Percentiles rank a stretch among this genome's conserved stretches.
Conservation (phyloP, 73 alveolate genomes). For the Symbiodinium natans region DNA sequence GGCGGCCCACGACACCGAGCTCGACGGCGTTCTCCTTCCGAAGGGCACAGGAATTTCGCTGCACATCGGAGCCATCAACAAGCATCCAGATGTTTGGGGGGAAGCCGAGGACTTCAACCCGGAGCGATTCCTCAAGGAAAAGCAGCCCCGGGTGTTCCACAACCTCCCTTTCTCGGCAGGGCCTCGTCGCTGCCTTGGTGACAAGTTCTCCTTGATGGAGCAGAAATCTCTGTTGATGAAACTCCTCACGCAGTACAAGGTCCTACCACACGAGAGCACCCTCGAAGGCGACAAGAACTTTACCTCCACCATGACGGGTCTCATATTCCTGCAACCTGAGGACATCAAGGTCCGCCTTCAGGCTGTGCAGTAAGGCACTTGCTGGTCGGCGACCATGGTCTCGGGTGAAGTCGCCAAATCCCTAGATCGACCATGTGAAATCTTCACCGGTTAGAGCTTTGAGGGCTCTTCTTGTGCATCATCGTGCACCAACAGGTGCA, state of each 20-base stretch:
- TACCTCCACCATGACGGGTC: not conserved
- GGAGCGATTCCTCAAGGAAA: conserved; percentile 62
- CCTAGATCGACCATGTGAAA: not conserved
- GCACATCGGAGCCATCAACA: conserved; percentile 72
- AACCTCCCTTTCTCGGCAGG: conserved; percentile 75
- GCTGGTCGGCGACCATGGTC: not conserved
- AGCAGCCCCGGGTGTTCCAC: conserved; percentile 71
- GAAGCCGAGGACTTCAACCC: conserved; percentile 48
- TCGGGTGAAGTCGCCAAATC: not conserved
- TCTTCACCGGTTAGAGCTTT: not conserved
- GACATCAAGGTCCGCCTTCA: not conserved
- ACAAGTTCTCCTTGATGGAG: conserved; percentile 87
- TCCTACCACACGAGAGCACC: not conserved
- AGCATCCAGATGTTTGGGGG: conserved; percentile 79
- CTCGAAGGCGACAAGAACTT: not conserved
- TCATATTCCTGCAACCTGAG: not conserved
- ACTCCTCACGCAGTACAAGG: not conserved
- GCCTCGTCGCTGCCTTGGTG: conserved; percentile 90
- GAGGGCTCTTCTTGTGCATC: not conserved
- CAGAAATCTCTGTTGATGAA: conserved; percentile 54
- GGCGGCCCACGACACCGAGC: conserved; percentile 59
- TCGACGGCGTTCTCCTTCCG: conserved; percentile 36
- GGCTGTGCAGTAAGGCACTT: not conserved
- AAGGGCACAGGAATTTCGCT: conserved; percentile 63
- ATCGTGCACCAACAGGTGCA: not conserved